Evolutionary conservation across 2,329 filamentous ascomycete species (phyloP).

Genomic region (Pseudocercospora fuligena): DNA sequence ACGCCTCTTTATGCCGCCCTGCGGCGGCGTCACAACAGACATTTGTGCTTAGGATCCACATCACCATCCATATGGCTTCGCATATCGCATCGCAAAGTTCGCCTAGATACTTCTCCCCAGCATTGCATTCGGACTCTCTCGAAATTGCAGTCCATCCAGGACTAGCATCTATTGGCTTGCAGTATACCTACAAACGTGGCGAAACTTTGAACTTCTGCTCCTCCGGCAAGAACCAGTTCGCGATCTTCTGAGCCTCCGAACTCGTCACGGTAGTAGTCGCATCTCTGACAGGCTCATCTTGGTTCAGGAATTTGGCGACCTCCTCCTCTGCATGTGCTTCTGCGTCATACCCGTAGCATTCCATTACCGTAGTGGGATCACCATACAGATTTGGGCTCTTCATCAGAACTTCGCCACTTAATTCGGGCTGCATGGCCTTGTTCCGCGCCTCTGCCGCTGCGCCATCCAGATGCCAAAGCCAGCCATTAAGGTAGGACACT

Average conservation of each 20-base stretch:
- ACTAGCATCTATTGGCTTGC: neutral
- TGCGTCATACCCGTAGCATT: constrained; percentile 50
- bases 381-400: constrained; percentile 49
- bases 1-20: neutral
- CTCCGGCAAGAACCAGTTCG: constrained; percentile 43
- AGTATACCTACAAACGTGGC: constrained; percentile 7
- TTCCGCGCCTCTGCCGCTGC: constrained; percentile 44
- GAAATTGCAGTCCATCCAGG: no score
- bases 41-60: neutral
- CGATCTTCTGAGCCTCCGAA: constrained; percentile 39
- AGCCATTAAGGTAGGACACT: constrained; percentile 47
- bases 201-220: constrained; percentile 28
- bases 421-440: constrained; percentile 43
- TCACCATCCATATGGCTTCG: neutral
- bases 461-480: constrained; percentile 44
- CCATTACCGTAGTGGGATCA: constrained; percentile 44
- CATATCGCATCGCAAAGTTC: neutral
- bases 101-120: no score
- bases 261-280: constrained; percentile 39
- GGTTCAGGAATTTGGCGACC: constrained; percentile 36
- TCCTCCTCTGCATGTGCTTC: constrained; percentile 44
- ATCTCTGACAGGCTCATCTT: constrained; percentile 34
- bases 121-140: no score
- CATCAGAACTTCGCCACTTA: constrained; percentile 43
- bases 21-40: neutral